Conservation (phyloP, 352 stramenopile species). For the Stramenopiles sp. region DNA sequence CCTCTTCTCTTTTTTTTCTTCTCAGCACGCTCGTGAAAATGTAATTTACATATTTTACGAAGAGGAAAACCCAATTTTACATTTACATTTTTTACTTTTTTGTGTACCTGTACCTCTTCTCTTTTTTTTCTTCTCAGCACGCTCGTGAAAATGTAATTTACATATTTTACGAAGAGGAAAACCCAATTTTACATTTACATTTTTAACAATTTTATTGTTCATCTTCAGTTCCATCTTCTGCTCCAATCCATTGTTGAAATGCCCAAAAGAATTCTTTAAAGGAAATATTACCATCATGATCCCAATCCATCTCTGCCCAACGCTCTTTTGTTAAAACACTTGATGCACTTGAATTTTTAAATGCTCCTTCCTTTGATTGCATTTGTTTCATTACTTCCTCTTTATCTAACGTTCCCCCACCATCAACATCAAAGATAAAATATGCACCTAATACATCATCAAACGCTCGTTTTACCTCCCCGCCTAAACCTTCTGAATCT, state of each 20-base stretch:
- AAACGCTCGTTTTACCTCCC: slow-evolving; percentile 22
- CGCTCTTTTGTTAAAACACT: slow-evolving; percentile 27
- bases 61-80: no score
- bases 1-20: no score
- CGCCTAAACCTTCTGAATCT: slow-evolving; percentile 25
- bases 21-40: no score
- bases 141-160: no score
- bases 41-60: no score
- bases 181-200: no score
- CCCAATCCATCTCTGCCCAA: slow-evolving; percentile 59
- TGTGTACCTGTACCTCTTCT: no score
- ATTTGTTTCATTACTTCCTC: slow-evolving; percentile 30
- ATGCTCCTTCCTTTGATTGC: slow-evolving; percentile 12
- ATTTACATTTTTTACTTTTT: no score
- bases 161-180: no score
- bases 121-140: no score
- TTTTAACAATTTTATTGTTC: no score
- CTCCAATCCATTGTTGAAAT: slow-evolving; percentile 55
- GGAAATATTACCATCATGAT: slow-evolving; percentile 59
- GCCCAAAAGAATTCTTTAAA: slow-evolving; percentile 65
- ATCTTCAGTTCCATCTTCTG: slow-evolving; percentile 26
- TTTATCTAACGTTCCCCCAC: slow-evolving; percentile 39
- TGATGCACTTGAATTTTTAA: slow-evolving; percentile 26
- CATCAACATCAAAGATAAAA: slow-evolving; percentile 52
- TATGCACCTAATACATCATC: slow-evolving; percentile 58